A percentile compares a stretch with the other conserved stretches of the same genome.
Evolutionary conservation across 2,329 filamentous ascomycete species (phyloP).

Genomic region (Talaromyces sp.): DNA sequence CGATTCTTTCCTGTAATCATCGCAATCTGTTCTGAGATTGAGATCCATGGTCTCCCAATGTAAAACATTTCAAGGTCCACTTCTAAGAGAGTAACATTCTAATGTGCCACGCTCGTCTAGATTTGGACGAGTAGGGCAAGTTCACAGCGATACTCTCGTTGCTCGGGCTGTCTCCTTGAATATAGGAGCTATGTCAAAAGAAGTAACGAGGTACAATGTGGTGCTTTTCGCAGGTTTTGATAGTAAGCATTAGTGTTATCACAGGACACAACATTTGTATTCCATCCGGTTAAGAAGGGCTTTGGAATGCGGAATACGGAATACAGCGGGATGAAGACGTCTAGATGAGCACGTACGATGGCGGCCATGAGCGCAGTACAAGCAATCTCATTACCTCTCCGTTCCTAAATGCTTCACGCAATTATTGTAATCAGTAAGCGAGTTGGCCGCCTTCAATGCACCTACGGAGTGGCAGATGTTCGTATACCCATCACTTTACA

Average conservation of each 20-base stretch:
- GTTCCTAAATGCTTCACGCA: slow-evolving; percentile 48
- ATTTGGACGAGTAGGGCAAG: no score
- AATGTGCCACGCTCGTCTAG: background rate
- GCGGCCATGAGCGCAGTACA: slow-evolving; percentile 64
- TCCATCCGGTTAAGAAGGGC: background rate
- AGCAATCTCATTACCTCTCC: slow-evolving; percentile 33
- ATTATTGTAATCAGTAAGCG: slow-evolving; percentile 20
- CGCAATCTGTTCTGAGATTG: background rate
- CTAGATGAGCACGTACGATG: slow-evolving; percentile 53
- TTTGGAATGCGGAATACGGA: no score
- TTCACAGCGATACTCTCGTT: no score
- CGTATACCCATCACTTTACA: no score
- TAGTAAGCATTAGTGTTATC: slow-evolving; percentile 71
- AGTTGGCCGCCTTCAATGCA: no score
- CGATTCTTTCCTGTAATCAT: no score
- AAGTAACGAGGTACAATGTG: slow-evolving; percentile 24
- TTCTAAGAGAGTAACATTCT: no score
- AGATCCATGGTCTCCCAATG: background rate
- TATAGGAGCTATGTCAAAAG: slow-evolving; percentile 41
- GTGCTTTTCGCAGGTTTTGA: slow-evolving; percentile 65
- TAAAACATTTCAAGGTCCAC: no score
- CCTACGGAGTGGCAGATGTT: no score
- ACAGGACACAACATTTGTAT: slow-evolving; percentile 60
- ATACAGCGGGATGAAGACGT: slow-evolving; percentile 55
- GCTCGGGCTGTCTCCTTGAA: slow-evolving; percentile 15